A percentile compares a stretch with the other conserved stretches of the same genome.
phyloP scores from a whole-genome alignment of 768 basidiomycete genomes.

The Pleurotus djamor region DNA sequence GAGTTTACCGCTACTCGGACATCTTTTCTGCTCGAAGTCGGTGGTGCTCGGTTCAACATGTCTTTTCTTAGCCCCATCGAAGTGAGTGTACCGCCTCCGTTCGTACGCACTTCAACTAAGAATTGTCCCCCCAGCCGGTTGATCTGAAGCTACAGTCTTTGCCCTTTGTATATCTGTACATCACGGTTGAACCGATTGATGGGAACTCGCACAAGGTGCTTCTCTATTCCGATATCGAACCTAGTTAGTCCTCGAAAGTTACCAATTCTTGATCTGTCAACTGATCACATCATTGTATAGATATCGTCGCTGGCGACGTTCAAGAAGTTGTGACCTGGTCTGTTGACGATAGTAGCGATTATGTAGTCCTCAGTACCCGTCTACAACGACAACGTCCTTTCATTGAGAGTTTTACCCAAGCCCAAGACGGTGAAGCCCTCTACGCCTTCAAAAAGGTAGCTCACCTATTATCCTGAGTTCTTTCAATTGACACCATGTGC shows the following conservation, averaged over 20 bases:
- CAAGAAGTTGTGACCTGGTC: neutral
- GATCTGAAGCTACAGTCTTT: conserved; percentile 8
- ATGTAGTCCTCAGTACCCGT: neutral
- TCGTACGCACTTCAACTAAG: too few relatives aligned
- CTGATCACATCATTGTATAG: too few relatives aligned
- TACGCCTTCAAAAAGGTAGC: conserved; percentile 41
- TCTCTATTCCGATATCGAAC: conserved; percentile 10
- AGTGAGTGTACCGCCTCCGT: conserved; percentile 4
- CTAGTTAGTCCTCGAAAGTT: conserved; percentile 5
- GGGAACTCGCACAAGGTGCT: conserved; percentile 2
- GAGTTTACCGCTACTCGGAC: conserved; percentile 9
- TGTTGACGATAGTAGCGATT: neutral
- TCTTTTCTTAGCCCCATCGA: conserved; percentile 12
- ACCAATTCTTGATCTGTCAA: too few relatives aligned
- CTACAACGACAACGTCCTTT: neutral
- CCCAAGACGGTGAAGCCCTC: conserved; percentile 47
- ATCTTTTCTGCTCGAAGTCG: neutral
- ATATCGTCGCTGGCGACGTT: neutral
- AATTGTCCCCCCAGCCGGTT: conserved; percentile 1
- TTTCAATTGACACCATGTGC: too few relatives aligned
- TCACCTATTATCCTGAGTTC: too few relatives aligned
- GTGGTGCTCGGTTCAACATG: conserved; percentile 8
- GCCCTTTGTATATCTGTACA: conserved; percentile 7
- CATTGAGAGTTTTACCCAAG: conserved; percentile 31
- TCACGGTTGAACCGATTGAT: conserved; percentile 4